Base-by-base conservation (phyloP, 1,284 basidiomycete genomes). In the Moesziomyces parantarcticus region DNA sequence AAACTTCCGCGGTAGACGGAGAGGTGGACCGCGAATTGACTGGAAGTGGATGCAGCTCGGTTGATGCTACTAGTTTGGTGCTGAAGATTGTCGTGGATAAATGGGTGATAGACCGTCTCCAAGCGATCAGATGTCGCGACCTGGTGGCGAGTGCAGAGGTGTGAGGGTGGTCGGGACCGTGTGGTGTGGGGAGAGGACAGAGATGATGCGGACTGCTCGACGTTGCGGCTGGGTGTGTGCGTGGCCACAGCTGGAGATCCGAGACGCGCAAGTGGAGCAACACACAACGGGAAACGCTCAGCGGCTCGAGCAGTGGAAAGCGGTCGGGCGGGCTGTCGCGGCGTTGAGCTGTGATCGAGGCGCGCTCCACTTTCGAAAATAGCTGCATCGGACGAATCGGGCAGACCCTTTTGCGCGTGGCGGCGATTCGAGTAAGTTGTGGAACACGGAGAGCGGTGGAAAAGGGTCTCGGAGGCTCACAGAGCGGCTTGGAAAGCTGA, bases 251-350 rank as follows among this genome's bases (percentile, higher is more conserved):
- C 47, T 39, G 46, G 40, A 49, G 46, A 26, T 50, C 52, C 56
- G 23, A 68, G 65, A 68, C 65, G 65, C 65, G 65, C 65, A 68
- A 68, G 65, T 68, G 59, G 59, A 68, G 59, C 65, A 68, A 68
- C 58, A 57, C 54, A n/a, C n/a, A n/a, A n/a, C n/a, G n/a, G n/a
- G n/a, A n/a, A 39, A 8, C 36, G 36, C 18, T 18, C 18, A 6
- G 16, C 18, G 36, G 36, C 16, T 39, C 36, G 36, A 39, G 22
- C n/a, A 39, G 43, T 34, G 11, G 43, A 18, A 22, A 26, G 53
- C 53, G 26, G 55, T 9, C 44, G 55, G 49, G 42, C 26, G 23
- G 44, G 22, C 36, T 39, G 36, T 39, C 36, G 36, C 36, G 36
- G 23, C 23, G 29, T 29, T 41, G 10, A 23, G 43, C 49, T 56